Percentiles rank a stretch among this genome's conserved stretches.
Evolutionary conservation across 2,329 filamentous ascomycete species (phyloP).

Genomic region (Aspergillus cejpii): DNA sequence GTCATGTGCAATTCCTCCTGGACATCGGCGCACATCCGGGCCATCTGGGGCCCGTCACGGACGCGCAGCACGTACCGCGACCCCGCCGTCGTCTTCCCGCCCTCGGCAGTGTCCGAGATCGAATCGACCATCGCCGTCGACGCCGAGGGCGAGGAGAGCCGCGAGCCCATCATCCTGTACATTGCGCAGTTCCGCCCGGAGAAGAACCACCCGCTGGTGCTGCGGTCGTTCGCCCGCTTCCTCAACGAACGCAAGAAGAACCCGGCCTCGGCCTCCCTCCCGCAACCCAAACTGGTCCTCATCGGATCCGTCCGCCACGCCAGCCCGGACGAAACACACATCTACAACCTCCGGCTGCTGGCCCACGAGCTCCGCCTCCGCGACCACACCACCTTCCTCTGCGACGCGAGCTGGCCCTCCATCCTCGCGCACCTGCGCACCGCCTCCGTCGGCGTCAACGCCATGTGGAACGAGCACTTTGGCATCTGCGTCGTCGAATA

Average conservation of each 20-base stretch:
- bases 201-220: conserved; percentile 86
- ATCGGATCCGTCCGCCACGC: conserved; percentile 83
- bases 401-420: conserved; percentile 82
- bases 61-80: conserved; percentile 39
- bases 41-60: conserved; percentile 62
- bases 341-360: conserved; percentile 80
- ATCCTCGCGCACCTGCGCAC: conserved; percentile 72
- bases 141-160: conserved; percentile 58
- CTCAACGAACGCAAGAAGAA: conserved; percentile 49
- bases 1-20: conserved; percentile 98
- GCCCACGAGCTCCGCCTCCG: conserved; percentile 81
- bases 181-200: conserved; percentile 97
- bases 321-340: conserved; percentile 48
- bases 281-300: conserved; percentile 63
- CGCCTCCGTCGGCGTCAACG: conserved; percentile 83
- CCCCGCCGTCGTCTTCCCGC: conserved; percentile 73
- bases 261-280: conserved; percentile 41
- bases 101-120: conserved; percentile 81
- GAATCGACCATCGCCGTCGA: conserved; percentile 67
- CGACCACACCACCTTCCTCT: conserved; percentile 76
- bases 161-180: conserved; percentile 72
- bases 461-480: conserved; percentile 99
- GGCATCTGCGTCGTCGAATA: conserved; percentile 98
- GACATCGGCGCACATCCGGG: conserved; percentile 77
- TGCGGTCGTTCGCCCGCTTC: conserved; percentile 77